Base-by-base conservation (phyloP, 441 rosid species). In the Populus hybrid region DNA sequence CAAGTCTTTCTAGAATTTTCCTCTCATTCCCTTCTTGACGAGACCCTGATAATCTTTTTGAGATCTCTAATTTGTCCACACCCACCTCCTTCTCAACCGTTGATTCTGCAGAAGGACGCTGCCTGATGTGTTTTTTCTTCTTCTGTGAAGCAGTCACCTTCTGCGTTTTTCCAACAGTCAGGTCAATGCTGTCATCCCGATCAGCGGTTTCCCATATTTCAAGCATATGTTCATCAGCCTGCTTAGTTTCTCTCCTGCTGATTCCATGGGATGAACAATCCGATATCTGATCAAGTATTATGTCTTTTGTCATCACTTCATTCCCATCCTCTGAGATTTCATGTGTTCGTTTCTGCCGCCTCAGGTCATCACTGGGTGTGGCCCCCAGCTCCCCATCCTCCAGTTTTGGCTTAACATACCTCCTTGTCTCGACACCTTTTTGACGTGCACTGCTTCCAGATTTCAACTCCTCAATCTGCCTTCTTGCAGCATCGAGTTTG, bases 271-370 rank as follows among this genome's bases (percentile, higher is more conserved):
- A 89, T 6, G 98, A 92, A 78, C 90, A 89, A 79, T 90, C 99
- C 3, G 98, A 97, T 36, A 86, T 83, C 82, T 94, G 97, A 83
- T 97, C 99, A 11, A 97, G 97, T 82, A 97, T 82, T 73, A 95
- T 97, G 84, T 97, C 99, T 84, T 97, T 97, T 1, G 98, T 89
- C 89, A 90, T 86, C 82, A 91, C 86, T 74, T 87, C 96, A 40
- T 72, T 87, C 76, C 87, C 90, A 64, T 81, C 91, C 79, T 88
- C 81, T 70, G 76, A 81, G 65, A 83, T 86, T 77, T 89, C 92
- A 12, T 81, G 82, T 72, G 83, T 75, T 74, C 72, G 84, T 79
- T 84, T 87, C 84, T 81, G 86, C 75, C 57, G 63, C 74, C 72
- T 77, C 76, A 65, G 80, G 74, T 77, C 82, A 76, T 77, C 74